Percentiles rank a stretch among this genome's conserved stretches.
Conservation (phyloP, 306 rosid species). For the Trifolium pratense region DNA sequence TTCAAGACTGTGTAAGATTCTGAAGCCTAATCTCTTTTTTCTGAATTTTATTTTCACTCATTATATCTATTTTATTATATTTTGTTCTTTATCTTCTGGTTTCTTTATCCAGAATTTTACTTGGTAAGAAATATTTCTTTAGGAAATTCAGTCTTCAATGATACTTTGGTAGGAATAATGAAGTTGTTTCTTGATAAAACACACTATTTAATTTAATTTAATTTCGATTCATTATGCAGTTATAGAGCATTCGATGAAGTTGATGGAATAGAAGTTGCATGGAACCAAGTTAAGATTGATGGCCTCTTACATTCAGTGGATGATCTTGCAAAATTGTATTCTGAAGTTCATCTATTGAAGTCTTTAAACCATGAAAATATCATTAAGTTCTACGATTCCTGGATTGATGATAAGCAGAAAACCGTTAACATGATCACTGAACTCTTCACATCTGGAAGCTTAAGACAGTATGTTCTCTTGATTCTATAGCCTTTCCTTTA, state of each 20-base stretch:
- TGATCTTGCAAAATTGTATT: slow-evolving; percentile 74
- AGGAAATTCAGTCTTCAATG: slow-evolving; percentile 11
- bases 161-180: too few species aligned
- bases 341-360: slow-evolving; percentile 86
- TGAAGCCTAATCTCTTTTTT: slow-evolving; percentile 40
- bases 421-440: slow-evolving; percentile 93
- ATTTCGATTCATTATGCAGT: slow-evolving; percentile 50
- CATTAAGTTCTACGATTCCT: slow-evolving; percentile 81
- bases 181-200: too few species aligned
- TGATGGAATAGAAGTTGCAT: slow-evolving; percentile 95
- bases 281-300: slow-evolving; percentile 84
- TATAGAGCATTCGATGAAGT: slow-evolving; percentile 94
- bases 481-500: slow-evolving; percentile 26
- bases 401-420: slow-evolving; percentile 82
- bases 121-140: slow-evolving; percentile 16
- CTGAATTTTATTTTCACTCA: too few species aligned
- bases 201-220: too few species aligned
- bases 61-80: too few species aligned
- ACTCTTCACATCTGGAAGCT: slow-evolving; percentile 91
- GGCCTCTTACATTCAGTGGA: slow-evolving; percentile 72
- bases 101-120: too few species aligned
- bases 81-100: too few species aligned
- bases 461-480: slow-evolving; percentile 78
- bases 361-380: slow-evolving; percentile 82
- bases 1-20: slow-evolving; percentile 92